Percentiles rank a stretch among this genome's conserved stretches.
Evolutionary conservation across 1,284 basidiomycete species (phyloP).

Genomic region (Ceratorhiza oryzae-sativae): DNA sequence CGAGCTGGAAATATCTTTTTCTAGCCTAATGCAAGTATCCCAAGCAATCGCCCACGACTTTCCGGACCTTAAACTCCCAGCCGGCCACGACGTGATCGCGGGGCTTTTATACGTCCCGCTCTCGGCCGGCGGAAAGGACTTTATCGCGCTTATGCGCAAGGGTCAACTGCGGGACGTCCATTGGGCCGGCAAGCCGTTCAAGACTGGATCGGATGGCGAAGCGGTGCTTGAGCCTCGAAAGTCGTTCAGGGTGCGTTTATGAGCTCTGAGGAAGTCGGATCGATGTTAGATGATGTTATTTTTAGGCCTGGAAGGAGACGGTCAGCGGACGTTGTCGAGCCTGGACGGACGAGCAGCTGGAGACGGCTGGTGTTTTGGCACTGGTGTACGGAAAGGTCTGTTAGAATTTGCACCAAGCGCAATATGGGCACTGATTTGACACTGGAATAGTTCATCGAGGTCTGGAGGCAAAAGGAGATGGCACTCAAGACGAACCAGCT

Average conservation of each 20-base stretch:
- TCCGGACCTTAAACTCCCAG: slow-evolving; percentile 74
- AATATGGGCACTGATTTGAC: not conserved
- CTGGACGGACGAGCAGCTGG: slow-evolving; percentile 89
- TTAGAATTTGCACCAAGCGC: not conserved
- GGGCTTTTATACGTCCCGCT: slow-evolving; percentile 83
- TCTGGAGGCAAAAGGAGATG: slow-evolving; percentile 87
- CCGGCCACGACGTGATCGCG: slow-evolving; percentile 75
- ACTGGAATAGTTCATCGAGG: slow-evolving; percentile 73
- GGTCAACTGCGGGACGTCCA: slow-evolving; percentile 76
- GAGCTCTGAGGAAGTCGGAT: not conserved
- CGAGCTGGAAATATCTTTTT: not conserved
- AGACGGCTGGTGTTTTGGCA: slow-evolving; percentile 86
- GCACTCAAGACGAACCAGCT: slow-evolving; percentile 80
- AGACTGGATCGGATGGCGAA: slow-evolving; percentile 50
- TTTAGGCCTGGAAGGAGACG: slow-evolving; percentile 73
- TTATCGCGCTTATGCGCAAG: slow-evolving; percentile 83
- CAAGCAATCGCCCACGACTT: slow-evolving; percentile 76
- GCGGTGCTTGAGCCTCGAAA: slow-evolving; percentile 72
- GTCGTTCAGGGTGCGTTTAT: slow-evolving; percentile 68
- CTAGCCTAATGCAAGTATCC: slow-evolving; percentile 67
- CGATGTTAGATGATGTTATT: not conserved
- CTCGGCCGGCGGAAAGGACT: slow-evolving; percentile 73
- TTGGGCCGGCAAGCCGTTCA: slow-evolving; percentile 83
- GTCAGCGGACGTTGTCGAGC: slow-evolving; percentile 74
- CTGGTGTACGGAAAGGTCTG: slow-evolving; percentile 79